Evolutionary conservation across 1,284 basidiomycete genomes (phyloP).

Genomic region (Abortiporus biennis): DNA sequence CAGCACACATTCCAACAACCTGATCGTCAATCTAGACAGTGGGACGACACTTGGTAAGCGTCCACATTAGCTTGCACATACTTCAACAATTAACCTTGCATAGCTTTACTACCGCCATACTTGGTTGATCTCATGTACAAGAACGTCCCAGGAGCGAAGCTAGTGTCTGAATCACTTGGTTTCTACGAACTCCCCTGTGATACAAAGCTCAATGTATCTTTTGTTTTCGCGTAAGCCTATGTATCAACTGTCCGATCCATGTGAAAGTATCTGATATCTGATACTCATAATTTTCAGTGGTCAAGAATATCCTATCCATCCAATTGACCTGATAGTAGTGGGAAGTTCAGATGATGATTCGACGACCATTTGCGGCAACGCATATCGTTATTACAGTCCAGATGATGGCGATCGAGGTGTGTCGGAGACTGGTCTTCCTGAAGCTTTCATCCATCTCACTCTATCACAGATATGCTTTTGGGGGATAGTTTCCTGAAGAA

Average conservation of each 20-base stretch:
- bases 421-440: neutral
- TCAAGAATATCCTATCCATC: constrained; percentile 9
- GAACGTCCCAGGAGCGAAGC: constrained; percentile 9
- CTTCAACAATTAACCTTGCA: too few species aligned
- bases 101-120: constrained; percentile 8
- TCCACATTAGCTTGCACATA: too few species aligned
- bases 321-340: constrained; percentile 5
- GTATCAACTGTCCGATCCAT: too few species aligned
- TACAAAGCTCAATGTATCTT: constrained; percentile 10
- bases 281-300: neutral
- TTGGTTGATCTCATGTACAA: constrained; percentile 13
- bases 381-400: neutral
- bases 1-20: too few species aligned
- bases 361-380: constrained; percentile 1
- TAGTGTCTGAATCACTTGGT: neutral
- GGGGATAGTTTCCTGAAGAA: constrained; percentile 11
- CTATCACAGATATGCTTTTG: neutral
- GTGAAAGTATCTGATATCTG: neutral
- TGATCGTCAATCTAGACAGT: too few species aligned
- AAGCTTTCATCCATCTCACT: neutral
- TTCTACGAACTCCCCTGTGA: constrained; percentile 12
- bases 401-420: neutral
- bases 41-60: too few species aligned
- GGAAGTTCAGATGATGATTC: neutral
- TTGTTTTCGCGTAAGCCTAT: constrained; percentile 11